Conservation (phyloP, 2,329 filamentous ascomycete species). For the Arthrocladium fulminans region DNA sequence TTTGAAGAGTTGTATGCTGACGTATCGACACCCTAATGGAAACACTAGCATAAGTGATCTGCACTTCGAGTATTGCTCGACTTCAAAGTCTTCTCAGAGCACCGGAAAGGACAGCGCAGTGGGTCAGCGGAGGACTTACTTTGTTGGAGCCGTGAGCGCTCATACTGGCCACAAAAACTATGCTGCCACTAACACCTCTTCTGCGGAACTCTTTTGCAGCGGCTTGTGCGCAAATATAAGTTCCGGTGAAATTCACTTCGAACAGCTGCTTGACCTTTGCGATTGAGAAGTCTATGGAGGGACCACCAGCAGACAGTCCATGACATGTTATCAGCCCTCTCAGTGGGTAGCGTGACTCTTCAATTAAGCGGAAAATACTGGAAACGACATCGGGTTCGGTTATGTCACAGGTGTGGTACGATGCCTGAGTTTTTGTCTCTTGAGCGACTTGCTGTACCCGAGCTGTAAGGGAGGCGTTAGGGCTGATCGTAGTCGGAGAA, state of each 20-base stretch:
- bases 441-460: neutral
- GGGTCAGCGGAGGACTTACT: too few relatives aligned
- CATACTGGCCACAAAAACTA: slow-evolving; percentile 26
- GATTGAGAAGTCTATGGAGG: slow-evolving; percentile 43
- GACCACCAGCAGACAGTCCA: slow-evolving; percentile 6
- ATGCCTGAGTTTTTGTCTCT: neutral
- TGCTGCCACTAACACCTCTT: slow-evolving; percentile 22
- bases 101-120: too few relatives aligned
- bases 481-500: too few relatives aligned
- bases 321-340: slow-evolving; percentile 13
- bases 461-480: too few relatives aligned
- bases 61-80: too few relatives aligned
- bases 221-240: slow-evolving; percentile 48
- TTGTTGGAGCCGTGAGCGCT: slow-evolving; percentile 24
- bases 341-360: slow-evolving; percentile 6
- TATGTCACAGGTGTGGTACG: slow-evolving; percentile 2
- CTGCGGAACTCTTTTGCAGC: slow-evolving; percentile 45
- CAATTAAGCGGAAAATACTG: neutral
- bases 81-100: too few relatives aligned
- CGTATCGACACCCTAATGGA: slow-evolving; percentile 8
- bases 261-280: slow-evolving; percentile 51
- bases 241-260: slow-evolving; percentile 56
- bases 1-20: slow-evolving; percentile 37
- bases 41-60: too few relatives aligned
- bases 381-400: neutral